Conservation (phyloP, 148 eudicot genomes). For the Fagopyrum tataricum region DNA sequence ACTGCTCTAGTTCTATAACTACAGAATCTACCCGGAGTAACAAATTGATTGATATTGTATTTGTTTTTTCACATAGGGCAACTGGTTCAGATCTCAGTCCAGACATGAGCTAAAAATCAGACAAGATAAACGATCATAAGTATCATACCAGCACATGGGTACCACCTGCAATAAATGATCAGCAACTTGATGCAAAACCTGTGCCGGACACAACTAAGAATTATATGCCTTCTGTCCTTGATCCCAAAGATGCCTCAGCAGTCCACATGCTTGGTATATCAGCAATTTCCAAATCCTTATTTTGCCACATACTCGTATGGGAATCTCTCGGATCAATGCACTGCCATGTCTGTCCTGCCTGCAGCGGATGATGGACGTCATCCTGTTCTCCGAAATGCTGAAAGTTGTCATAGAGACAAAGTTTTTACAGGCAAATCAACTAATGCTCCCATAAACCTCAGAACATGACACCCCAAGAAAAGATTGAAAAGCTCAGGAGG, state of each 20-base stretch:
- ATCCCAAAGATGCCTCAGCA: slow-evolving; percentile 28
- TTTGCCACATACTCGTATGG: slow-evolving; percentile 27
- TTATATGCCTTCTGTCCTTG: slow-evolving; percentile 22
- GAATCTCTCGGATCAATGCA: slow-evolving; percentile 25
- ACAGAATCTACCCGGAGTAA: background rate
- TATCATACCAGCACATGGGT: slow-evolving; percentile 31
- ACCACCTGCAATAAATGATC: slow-evolving; percentile 21
- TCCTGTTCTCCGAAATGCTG: slow-evolving; percentile 25
- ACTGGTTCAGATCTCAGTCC: slow-evolving; percentile 21
- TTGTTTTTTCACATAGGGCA: slow-evolving; percentile 25
- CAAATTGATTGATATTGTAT: background rate
- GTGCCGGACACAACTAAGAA: slow-evolving; percentile 19
- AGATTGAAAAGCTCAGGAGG: slow-evolving; percentile 75
- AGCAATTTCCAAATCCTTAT: slow-evolving; percentile 26
- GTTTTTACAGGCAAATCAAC: slow-evolving; percentile 26
- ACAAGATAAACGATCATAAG: slow-evolving; percentile 23
- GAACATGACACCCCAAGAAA: slow-evolving; percentile 77
- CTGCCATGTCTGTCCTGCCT: slow-evolving; percentile 21
- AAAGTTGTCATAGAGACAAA: slow-evolving; percentile 25
- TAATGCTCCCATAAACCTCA: slow-evolving; percentile 21
- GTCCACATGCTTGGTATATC: slow-evolving; percentile 23
- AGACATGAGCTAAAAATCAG: slow-evolving; percentile 25
- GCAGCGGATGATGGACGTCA: slow-evolving; percentile 28
- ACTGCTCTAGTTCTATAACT: background rate
- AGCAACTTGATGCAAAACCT: slow-evolving; percentile 30